Evolutionary conservation across 768 basidiomycete genomes (phyloP).

Genomic region (Podaxis sp.): DNA sequence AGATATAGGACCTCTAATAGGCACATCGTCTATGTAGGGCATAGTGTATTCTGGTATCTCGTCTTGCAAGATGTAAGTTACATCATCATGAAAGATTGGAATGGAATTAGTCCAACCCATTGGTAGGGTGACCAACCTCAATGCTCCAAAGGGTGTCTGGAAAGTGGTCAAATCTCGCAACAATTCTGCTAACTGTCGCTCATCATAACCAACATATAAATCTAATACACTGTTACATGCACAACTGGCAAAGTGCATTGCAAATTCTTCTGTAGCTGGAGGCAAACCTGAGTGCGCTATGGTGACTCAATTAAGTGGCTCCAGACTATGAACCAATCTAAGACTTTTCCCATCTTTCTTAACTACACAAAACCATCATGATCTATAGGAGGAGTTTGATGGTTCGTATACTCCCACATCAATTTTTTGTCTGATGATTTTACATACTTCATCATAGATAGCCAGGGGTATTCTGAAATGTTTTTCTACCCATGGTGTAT

Average conservation of each 20-base stretch:
- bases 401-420: too few species aligned
- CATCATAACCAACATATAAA: constrained; percentile 14
- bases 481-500: too few species aligned
- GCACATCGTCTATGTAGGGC: too few species aligned
- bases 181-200: background rate
- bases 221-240: constrained; percentile 3
- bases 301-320: constrained; percentile 34
- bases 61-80: too few species aligned
- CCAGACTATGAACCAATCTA: constrained; percentile 32
- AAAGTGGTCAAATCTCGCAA: constrained; percentile 15
- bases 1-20: too few species aligned
- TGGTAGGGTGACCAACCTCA: constrained; percentile 12
- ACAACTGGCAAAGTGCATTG: constrained; percentile 19
- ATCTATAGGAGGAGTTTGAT: too few species aligned
- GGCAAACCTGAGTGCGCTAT: constrained; percentile 29
- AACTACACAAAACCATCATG: too few species aligned
- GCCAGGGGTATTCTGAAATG: too few species aligned
- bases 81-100: constrained; percentile 8
- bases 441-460: too few species aligned
- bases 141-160: constrained; percentile 12
- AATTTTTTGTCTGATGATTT: too few species aligned
- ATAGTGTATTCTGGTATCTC: too few species aligned
- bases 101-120: constrained; percentile 19
- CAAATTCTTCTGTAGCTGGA: constrained; percentile 28
- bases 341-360: constrained; percentile 34